Base-by-base conservation (phyloP, 208 protist species). In the Trypanosoma congolense region DNA sequence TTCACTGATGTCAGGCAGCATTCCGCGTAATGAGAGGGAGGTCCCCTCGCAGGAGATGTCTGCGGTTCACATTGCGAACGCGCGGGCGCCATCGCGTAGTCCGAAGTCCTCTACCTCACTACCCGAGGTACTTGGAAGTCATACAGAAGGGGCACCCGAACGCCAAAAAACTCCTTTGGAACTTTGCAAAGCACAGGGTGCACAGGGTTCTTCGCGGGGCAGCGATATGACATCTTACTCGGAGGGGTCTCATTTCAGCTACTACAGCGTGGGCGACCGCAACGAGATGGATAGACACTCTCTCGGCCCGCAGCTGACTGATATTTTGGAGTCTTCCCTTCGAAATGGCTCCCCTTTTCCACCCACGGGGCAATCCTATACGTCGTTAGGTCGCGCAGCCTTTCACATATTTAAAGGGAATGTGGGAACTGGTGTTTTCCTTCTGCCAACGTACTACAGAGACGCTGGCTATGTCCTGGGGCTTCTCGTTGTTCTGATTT, bases 371-470 rank as follows among this genome's bases (percentile, higher is more conserved):
- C 35, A 52, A 16, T 6, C 18, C 4, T 47, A 71, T 66, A 76
- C 52, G 43, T 75, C 75, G 16, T 64, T 92, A 5, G 56, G 65
- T 12, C 60, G 79, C 25, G 82, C 78, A 29, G 73, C 68, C 4
- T 93, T 90, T 49, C 83, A 93, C 58, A 77, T 93, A 10, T 93
- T 93, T 64, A 93, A 93, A 57, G 87, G 74, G 30, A 90, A 93
- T 63, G 83, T 93, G 9, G 87, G 83, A 3, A 80, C 79, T 0
- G 83, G 82, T 48, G 79, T 91, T 3, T 94, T 94, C 54, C 65
- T 90, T 31, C 66, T 91, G 9, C 75, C 81, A 0, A 83, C 75
- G 5, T 88, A 80, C 59, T 91, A 93, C 78, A 54, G 83, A 31
- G 73, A 93, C 45, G 36, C 78, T 25, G 83, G 87, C 6, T 89